Base-by-base conservation (phyloP, 129 eudicot genomes). In the Logfia minima region DNA sequence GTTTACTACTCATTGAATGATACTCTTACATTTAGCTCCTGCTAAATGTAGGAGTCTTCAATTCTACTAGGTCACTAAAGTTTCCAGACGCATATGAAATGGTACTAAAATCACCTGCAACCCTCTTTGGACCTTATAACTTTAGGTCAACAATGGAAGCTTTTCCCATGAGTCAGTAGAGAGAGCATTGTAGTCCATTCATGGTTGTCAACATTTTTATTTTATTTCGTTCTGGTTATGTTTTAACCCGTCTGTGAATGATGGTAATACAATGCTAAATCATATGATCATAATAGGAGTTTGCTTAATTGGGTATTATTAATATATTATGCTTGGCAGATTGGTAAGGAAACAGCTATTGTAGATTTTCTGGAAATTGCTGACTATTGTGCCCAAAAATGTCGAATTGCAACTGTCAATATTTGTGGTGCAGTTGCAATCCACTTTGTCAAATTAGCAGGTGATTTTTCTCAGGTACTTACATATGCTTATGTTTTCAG, bases 321-420 rank as follows among this genome's bases (percentile, higher is more conserved):
- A 39, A 62, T 53, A 56, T 59, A 8, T 22, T 84, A 65, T 76
- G 67, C 69, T 73, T 84, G 83, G 68, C 90, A 94, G 99, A 85
- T 65, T 24, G 86, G 81, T 28, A 69, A 32, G 61, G 83, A 81
- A 70, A 80, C 74, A 51, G 48, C 75, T 56, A 31, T 67, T 37
- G 21, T 39, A 58, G 88, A 90, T 17, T 82, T 89, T 81, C 65
- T 87, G 75, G 90, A 89, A 70, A 85, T 91, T 64, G 87, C 79
- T 17, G 70, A 69, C 29, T 86, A 86, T 74, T 86, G 93, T 83
- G 93, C 96, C 53, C 60, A 56, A 17, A 91, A 86, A 79, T 90
- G 93, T 75, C 86, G 85, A 37, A 70, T 75, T 68, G 80, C 90
- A 71, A 39, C 77, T 32, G 5, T 37, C 52, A 70, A 76, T 70